These are phyloP conservation scores for Scleroderma bovista DNA, from an alignment of 768 basidiomycete species.

Conservation along the genomic window DNA sequence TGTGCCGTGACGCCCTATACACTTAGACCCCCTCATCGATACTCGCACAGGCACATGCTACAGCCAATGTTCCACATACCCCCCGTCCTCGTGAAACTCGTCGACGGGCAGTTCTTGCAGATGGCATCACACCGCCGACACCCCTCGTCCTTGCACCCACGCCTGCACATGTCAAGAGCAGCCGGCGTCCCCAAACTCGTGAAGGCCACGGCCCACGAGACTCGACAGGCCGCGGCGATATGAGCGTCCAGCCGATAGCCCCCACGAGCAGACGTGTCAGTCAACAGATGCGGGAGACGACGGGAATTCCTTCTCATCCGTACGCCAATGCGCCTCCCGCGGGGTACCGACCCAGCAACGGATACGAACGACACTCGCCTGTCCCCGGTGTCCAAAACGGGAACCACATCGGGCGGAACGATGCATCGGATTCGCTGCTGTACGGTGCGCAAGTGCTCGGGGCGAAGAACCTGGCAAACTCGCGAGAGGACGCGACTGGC, in stretches of 20 bases:
- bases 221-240: conserved; percentile 37
- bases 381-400: conserved; percentile 33
- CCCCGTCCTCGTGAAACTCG: conserved; percentile 47
- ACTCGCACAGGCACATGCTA: conserved; percentile 49
- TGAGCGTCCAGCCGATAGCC: conserved; percentile 61
- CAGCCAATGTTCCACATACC: conserved; percentile 49
- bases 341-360: conserved; percentile 45
- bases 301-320: conserved; percentile 57
- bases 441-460: conserved; percentile 47
- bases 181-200: conserved; percentile 41
- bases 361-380: conserved; percentile 57
- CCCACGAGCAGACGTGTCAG: conserved; percentile 65
- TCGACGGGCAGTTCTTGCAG: conserved; percentile 51
- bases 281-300: conserved; percentile 50
- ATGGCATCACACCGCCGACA: conserved; percentile 47
- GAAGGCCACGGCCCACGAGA: conserved; percentile 49
- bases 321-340: conserved; percentile 58
- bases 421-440: conserved; percentile 63
- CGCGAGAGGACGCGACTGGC: conserved; percentile 49
- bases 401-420: conserved; percentile 39
- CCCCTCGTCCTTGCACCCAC: conserved; percentile 62
- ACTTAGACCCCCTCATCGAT: conserved; percentile 39
- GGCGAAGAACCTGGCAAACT: conserved; percentile 46
- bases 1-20: conserved; percentile 3
- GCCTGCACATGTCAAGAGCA: conserved; percentile 59